Percentiles rank a stretch among this genome's conserved stretches.
These are phyloP conservation scores for Gentiana straminea DNA, from an alignment of 257 asterid species.

Conservation along the genomic window DNA sequence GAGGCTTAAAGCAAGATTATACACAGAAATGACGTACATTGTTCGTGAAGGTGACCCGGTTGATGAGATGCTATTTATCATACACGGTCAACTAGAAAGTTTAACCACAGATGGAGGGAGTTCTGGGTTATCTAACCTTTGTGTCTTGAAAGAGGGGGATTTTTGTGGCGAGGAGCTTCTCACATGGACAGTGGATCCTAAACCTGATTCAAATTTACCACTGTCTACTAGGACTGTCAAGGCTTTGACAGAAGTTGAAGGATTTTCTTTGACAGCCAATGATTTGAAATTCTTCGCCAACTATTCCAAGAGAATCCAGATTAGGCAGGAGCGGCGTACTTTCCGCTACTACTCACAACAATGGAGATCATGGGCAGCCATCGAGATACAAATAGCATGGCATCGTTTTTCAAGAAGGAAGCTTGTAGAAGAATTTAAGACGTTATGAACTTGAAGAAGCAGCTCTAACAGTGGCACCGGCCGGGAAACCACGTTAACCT, in stretches of 20 bases:
- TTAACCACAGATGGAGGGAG: slow-evolving; percentile 97
- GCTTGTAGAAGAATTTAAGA: slow-evolving; percentile 28
- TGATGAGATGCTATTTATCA: slow-evolving; percentile 83
- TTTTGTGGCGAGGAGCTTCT: slow-evolving; percentile 98
- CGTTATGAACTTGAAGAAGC: slow-evolving; percentile 11
- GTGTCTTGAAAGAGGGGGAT: slow-evolving; percentile 65
- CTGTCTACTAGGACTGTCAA: slow-evolving; percentile 90
- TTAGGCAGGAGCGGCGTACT: slow-evolving; percentile 80
- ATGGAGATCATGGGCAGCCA: slow-evolving; percentile 99
- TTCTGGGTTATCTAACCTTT: slow-evolving; percentile 87
- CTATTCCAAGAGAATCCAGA: slow-evolving; percentile 82
- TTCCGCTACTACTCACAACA: slow-evolving; percentile 94
- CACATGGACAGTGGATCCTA: slow-evolving; percentile 96
- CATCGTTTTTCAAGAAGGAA: slow-evolving; percentile 64
- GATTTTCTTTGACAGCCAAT: slow-evolving; percentile 81
- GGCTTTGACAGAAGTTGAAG: slow-evolving; percentile 92
- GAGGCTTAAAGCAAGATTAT: slow-evolving; percentile 85
- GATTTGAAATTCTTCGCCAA: slow-evolving; percentile 78
- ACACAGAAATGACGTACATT: slow-evolving; percentile 63
- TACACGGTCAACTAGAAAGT: slow-evolving; percentile 89
- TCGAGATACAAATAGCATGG: slow-evolving; percentile 93
- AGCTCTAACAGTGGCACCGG: too few species aligned
- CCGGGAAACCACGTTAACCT: slow-evolving; percentile 38
- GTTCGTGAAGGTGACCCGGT: slow-evolving; percentile 97
- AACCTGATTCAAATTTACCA: slow-evolving; percentile 70